Percentiles rank a stretch among this genome's conserved stretches.
Evolutionary conservation across 768 basidiomycete genomes (phyloP).

Genomic region (Lentinula edodes): DNA sequence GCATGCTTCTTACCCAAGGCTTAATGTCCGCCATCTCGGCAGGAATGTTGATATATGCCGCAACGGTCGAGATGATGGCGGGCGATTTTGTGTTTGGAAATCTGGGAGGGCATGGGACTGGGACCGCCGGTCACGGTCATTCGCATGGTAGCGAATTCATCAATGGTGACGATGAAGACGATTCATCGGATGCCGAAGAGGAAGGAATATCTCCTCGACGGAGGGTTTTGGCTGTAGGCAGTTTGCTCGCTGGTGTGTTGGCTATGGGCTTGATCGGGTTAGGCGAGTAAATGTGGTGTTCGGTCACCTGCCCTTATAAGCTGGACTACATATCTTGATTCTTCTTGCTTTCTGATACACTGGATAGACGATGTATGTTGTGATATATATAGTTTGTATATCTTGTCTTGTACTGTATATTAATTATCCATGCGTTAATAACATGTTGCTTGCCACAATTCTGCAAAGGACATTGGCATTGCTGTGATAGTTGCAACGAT

Average conservation of each 20-base stretch:
- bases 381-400: too few relatives aligned
- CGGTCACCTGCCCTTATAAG: neutral
- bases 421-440: too few relatives aligned
- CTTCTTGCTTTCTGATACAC: too few relatives aligned
- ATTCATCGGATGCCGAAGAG: slow-evolving; percentile 7
- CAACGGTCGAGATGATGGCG: slow-evolving; percentile 83
- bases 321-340: neutral
- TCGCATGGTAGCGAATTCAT: slow-evolving; percentile 10
- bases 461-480: too few relatives aligned
- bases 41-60: slow-evolving; percentile 79
- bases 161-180: slow-evolving; percentile 9
- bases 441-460: too few relatives aligned
- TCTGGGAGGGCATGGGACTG: slow-evolving; percentile 37
- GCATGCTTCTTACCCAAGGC: slow-evolving; percentile 58
- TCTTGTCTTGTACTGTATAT: too few relatives aligned
- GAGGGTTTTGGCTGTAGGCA: slow-evolving; percentile 53
- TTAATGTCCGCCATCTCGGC: slow-evolving; percentile 79
- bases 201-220: slow-evolving; percentile 20
- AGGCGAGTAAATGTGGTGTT: slow-evolving; percentile 23
- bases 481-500: too few relatives aligned
- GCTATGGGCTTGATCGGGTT: slow-evolving; percentile 61
- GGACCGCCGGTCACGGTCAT: slow-evolving; percentile 16
- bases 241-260: slow-evolving; percentile 53
- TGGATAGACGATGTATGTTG: too few relatives aligned
- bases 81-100: slow-evolving; percentile 81